These are phyloP conservation scores for Eucalyptus caleyi DNA, from an alignment of 345 rosid species.

Conservation along the genomic window DNA sequence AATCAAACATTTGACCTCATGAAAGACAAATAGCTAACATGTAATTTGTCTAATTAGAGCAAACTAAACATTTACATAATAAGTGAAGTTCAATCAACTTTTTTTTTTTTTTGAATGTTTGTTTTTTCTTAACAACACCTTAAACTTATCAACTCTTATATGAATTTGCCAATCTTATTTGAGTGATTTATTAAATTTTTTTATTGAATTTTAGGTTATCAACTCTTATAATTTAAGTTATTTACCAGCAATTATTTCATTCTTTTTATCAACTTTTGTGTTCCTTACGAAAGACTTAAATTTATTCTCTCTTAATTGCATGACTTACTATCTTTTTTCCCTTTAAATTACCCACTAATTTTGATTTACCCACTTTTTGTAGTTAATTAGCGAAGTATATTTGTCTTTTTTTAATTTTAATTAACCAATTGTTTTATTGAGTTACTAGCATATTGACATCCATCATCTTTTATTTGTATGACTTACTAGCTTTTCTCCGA, in stretches of 20 bases:
- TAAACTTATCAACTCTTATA: not conserved
- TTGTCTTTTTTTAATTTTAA: not conserved
- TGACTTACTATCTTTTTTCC: not conserved
- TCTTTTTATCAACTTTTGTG: not conserved
- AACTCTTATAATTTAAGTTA: not conserved
- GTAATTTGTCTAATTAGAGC: no score
- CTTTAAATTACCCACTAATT: not conserved
- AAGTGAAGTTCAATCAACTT: no score
- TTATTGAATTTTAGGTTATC: not conserved
- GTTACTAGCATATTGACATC: not conserved
- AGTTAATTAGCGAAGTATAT: not conserved
- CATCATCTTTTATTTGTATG: not conserved
- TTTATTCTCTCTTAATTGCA: not conserved
- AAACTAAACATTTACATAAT: no score
- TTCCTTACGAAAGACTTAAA: not conserved
- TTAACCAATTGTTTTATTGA: not conserved
- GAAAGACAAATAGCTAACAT: not conserved
- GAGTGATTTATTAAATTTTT: not conserved
- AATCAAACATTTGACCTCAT: not conserved
- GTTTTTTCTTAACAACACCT: not conserved
- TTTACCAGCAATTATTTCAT: not conserved
- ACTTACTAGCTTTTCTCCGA: not conserved
- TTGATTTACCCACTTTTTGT: not conserved
- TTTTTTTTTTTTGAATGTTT: not conserved
- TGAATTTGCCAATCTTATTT: not conserved